Evolutionary conservation across 1,284 basidiomycete species (phyloP).

Genomic region (Porogramme epimiltina): DNA sequence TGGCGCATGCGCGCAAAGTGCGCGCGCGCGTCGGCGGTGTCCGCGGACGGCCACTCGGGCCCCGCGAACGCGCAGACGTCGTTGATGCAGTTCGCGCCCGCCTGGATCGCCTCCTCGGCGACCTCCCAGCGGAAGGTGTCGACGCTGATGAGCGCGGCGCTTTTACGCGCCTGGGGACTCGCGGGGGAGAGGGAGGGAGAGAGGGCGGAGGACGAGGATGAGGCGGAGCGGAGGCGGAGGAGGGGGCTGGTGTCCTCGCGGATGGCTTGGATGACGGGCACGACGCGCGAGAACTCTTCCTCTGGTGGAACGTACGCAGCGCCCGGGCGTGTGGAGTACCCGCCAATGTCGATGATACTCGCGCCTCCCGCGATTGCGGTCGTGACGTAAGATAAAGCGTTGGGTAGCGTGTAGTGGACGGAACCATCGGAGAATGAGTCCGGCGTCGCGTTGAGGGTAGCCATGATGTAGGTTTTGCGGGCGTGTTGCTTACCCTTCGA

Average conservation of each 20-base stretch:
- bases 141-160: conserved; percentile 70
- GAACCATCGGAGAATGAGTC: conserved; percentile 97
- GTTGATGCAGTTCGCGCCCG: conserved; percentile 94
- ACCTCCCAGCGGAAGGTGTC: conserved; percentile 93
- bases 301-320: conserved; percentile 68
- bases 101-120: conserved; percentile 74
- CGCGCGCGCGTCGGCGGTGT: conserved; percentile 32
- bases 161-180: background rate
- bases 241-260: conserved; percentile 26
- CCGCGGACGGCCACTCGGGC: conserved; percentile 48
- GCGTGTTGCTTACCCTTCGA: conserved; percentile 24
- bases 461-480: conserved; percentile 80
- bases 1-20: conserved; percentile 64
- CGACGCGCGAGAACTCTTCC: conserved; percentile 78
- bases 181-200: conserved; percentile 1
- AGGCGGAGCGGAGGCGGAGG: conserved; percentile 4
- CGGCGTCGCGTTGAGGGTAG: conserved; percentile 92
- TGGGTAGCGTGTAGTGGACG: conserved; percentile 49
- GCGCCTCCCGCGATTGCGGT: conserved; percentile 57
- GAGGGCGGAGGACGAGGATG: background rate
- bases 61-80: conserved; percentile 88
- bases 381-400: conserved; percentile 52
- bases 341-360: conserved; percentile 90
- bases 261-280: conserved; percentile 65
- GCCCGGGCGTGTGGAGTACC: conserved; percentile 88